These are phyloP conservation scores for Anthostomella pinea DNA, from an alignment of 2,329 filamentous ascomycete species.

Conservation along the genomic window DNA sequence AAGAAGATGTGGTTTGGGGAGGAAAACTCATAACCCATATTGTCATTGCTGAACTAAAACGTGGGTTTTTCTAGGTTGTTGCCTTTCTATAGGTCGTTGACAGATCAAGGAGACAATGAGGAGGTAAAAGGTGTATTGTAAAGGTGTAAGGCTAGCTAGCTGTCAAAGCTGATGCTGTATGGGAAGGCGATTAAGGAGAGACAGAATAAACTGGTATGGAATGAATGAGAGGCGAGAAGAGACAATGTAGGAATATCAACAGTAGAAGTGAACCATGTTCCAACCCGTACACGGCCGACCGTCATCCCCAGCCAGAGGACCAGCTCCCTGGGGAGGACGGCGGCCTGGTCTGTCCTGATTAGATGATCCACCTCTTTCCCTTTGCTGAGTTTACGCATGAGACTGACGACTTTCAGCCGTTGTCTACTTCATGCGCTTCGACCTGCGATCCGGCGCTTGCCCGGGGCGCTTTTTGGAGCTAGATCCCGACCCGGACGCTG, in stretches of 20 bases:
- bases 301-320: conserved; percentile 1
- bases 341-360: neutral
- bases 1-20: neutral
- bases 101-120: neutral
- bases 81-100: conserved; percentile 9
- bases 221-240: conserved; percentile 17
- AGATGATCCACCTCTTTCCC: conserved; percentile 1
- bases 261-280: conserved; percentile 9
- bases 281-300: conserved; percentile 3
- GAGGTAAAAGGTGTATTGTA: neutral
- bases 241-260: conserved; percentile 10
- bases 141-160: no score
- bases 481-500: conserved; percentile 5
- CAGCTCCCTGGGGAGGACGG: conserved; percentile 1
- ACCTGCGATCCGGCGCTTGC: conserved; percentile 17
- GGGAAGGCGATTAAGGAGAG: neutral
- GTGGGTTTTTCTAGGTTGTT: conserved; percentile 20
- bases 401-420: neutral
- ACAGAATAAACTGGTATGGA: neutral
- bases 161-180: neutral
- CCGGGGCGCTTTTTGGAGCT: conserved; percentile 21
- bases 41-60: conserved; percentile 21
- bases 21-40: conserved; percentile 3
- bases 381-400: neutral
- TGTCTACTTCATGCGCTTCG: conserved; percentile 25